phyloP scores from a whole-genome alignment of 2,329 filamentous ascomycete genomes.

The Beauveria sp. region DNA sequence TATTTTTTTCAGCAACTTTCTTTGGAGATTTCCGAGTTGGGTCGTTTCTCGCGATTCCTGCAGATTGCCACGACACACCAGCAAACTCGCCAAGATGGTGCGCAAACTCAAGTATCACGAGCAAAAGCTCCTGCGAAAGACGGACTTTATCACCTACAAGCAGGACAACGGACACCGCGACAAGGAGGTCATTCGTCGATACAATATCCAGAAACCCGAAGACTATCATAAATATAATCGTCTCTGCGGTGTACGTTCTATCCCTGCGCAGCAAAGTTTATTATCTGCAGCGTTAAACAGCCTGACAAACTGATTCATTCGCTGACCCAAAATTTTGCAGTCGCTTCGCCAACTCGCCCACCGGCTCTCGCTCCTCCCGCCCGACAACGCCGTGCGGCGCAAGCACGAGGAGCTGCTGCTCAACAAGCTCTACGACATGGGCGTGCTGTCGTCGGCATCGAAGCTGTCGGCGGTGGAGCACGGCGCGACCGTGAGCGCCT shows the following conservation, averaged over 20 bases:
- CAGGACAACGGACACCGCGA: constrained; percentile 82
- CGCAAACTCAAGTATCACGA: constrained; percentile 96
- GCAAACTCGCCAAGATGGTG: constrained; percentile 56
- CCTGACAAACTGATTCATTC: too few species aligned
- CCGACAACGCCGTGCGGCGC: constrained; percentile 65
- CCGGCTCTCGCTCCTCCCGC: constrained; percentile 74
- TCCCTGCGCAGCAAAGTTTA: neutral
- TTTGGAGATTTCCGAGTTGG: neutral
- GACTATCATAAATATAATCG: constrained; percentile 67
- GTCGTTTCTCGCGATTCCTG: neutral
- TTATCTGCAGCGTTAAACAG: too few species aligned
- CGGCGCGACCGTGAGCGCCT: constrained; percentile 79
- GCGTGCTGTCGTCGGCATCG: constrained; percentile 66
- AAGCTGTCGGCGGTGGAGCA: constrained; percentile 82
- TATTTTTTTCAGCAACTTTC: constrained; percentile 8
- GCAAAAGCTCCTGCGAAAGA: constrained; percentile 85
- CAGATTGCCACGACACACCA: neutral
- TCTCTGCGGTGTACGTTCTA: constrained; percentile 55
- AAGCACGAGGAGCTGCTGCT: constrained; percentile 84
- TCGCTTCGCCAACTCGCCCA: constrained; percentile 88
- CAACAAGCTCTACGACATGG: constrained; percentile 90
- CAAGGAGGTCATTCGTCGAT: constrained; percentile 69
- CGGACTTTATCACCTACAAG: constrained; percentile 93
- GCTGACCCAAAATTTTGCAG: constrained; percentile 27
- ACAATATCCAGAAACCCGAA: constrained; percentile 82